Base-by-base conservation (phyloP, 2,329 filamentous ascomycete genomes). In the Raffaelea arxii region DNA sequence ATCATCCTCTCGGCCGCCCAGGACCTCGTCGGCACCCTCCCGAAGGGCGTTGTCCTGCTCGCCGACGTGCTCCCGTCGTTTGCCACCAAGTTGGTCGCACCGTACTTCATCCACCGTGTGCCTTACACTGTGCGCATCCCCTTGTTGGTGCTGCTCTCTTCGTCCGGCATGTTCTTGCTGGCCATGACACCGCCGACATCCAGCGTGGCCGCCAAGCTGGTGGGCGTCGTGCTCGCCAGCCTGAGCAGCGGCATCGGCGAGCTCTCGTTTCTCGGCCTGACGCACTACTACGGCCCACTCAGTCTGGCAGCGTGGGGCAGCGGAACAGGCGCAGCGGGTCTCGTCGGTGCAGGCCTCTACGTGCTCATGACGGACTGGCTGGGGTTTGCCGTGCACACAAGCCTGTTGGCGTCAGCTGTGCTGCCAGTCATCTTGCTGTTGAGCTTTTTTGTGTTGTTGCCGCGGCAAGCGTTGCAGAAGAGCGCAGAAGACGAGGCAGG, bases 1-100 rank as follows among this genome's bases (percentile, higher is more conserved):
- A 86, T 97, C 63, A 92, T 97, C 61, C 84, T 98, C 58, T 94
- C 89, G 25, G 86, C 92, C 30, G 92, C 92, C 4, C 85, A 96
- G 58, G 92, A 98, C 59, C 85, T 98, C 51, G 92, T 97, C 56
- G 91, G 91, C 30, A 64, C 72, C 53, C 74, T 96, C 2, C 92
- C 92, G 43, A 97, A 97, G 64, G 88, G 86, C 56, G 77, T 94
- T 47, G 91, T 98, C 46, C 82, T 97, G 46, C 85, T 97, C 51
- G 89, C 89, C 62, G 89, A 96, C 63, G 88, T 97, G 46, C 71
- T 94, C 21, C 92, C 92, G 2, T 89, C 86, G 11, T 94, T 98
- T 65, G 63, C 86, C 46, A 86, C 84, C 43, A 97, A 97, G 64
- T 76, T 97, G 42, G 69, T 88, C 58, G 88, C 87, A 0, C 92